Evolutionary conservation across 106 monocot genomes (phyloP).

Genomic region (Dendrobium officinale): DNA sequence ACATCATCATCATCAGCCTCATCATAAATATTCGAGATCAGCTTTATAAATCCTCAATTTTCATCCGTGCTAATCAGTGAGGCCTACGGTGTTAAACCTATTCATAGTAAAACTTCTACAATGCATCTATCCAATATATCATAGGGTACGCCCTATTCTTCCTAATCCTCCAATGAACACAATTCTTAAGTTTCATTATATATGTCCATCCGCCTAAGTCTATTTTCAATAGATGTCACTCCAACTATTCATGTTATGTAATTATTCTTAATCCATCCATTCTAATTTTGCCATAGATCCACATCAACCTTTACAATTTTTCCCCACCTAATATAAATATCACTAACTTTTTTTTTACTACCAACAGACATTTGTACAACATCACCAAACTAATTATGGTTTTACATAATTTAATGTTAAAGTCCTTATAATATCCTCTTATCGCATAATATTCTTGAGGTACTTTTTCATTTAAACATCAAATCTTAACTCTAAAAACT

Average conservation of each 20-base stretch:
- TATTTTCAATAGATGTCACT: not conserved
- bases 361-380: not conserved
- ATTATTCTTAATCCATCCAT: not conserved
- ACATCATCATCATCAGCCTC: not conserved
- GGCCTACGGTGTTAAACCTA: not conserved
- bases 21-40: not conserved
- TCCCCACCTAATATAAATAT: not conserved
- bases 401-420: not conserved
- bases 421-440: not conserved
- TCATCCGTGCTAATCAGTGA: not conserved
- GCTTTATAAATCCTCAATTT: not conserved
- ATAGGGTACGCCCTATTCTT: not conserved
- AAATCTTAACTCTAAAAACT: not conserved
- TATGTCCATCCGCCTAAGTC: not conserved
- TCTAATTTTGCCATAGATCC: not conserved
- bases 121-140: not conserved
- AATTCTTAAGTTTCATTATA: not conserved
- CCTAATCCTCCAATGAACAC: not conserved
- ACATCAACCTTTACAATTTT: not conserved
- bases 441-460: not conserved
- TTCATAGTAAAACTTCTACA: no score
- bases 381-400: not conserved
- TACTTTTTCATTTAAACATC: not conserved
- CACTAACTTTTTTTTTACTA: not conserved
- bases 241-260: not conserved